These are phyloP conservation scores for Rhodomyrtus tomentosa DNA, from an alignment of 345 rosid species.

Conservation along the genomic window DNA sequence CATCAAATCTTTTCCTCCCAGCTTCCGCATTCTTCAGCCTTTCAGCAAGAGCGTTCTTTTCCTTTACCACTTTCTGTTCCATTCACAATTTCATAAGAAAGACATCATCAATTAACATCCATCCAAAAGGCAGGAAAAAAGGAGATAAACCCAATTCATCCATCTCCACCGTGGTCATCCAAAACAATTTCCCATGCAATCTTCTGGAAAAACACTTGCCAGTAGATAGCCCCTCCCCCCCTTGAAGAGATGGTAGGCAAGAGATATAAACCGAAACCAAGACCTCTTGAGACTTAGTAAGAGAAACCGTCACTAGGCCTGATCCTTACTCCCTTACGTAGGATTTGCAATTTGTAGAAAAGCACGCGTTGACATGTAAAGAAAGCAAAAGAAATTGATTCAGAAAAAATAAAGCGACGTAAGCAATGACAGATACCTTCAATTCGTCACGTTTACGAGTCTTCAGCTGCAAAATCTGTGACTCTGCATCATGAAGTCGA, in stretches of 20 bases:
- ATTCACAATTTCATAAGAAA: conserved; percentile 1
- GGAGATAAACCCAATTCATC: neutral
- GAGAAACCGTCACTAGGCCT: neutral
- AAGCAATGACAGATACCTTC: conserved; percentile 40
- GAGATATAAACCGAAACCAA: neutral
- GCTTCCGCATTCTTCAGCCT: conserved; percentile 81
- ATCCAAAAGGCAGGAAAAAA: neutral
- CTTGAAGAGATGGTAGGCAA: neutral
- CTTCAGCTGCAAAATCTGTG: conserved; percentile 74
- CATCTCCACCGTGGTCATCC: neutral
- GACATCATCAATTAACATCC: neutral
- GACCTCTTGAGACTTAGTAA: neutral
- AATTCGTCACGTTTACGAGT: conserved; percentile 92
- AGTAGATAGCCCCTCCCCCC: neutral
- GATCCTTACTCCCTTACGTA: neutral
- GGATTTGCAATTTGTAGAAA: neutral
- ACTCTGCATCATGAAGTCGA: conserved; percentile 92
- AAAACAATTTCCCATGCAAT: neutral
- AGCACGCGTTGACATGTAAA: neutral
- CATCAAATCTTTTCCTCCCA: conserved; percentile 89
- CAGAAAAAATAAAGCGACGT: neutral
- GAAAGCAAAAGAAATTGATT: neutral
- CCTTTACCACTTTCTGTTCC: conserved; percentile 82
- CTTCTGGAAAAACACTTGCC: neutral
- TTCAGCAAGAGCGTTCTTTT: conserved; percentile 88